Conservation (phyloP, 2,329 filamentous ascomycete species). For the Fusarium goolgardi region DNA sequence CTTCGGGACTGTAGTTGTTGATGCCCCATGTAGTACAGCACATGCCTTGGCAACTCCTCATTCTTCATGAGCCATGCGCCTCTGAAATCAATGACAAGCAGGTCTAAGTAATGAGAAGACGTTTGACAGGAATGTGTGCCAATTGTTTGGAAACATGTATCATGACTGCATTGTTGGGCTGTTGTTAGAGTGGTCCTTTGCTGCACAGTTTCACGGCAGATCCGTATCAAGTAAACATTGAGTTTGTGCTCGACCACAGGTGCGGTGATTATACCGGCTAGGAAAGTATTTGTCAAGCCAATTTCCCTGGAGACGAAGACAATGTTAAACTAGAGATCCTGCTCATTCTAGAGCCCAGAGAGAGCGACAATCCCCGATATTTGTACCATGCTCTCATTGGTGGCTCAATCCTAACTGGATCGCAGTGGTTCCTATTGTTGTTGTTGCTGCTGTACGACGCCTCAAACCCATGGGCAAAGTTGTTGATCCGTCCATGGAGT, state of each 20-base stretch:
- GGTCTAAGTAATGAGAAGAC: slow-evolving; percentile 12
- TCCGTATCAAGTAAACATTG: slow-evolving; percentile 5
- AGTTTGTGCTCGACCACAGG: slow-evolving; percentile 10
- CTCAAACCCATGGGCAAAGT: slow-evolving; percentile 25
- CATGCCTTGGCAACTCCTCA: slow-evolving; percentile 38
- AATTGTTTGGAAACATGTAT: background rate
- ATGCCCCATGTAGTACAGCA: slow-evolving; percentile 30
- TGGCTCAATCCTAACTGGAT: slow-evolving; percentile 17
- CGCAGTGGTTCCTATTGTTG: slow-evolving; percentile 21
- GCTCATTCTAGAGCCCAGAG: slow-evolving; percentile 27
- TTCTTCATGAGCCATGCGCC: slow-evolving; percentile 32
- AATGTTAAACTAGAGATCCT: slow-evolving; percentile 29
- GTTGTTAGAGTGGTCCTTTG: background rate
- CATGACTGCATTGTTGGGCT: slow-evolving; percentile 3
- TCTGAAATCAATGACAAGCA: slow-evolving; percentile 21
- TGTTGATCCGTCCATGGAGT: slow-evolving; percentile 12
- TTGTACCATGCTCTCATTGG: slow-evolving; percentile 23
- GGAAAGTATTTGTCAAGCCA: slow-evolving; percentile 37
- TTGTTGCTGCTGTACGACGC: background rate
- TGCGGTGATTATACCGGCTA: slow-evolving; percentile 12
- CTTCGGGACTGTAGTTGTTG: slow-evolving; percentile 37
- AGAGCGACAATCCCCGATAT: slow-evolving; percentile 28
- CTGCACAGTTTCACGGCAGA: slow-evolving; percentile 8
- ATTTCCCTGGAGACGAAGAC: slow-evolving; percentile 10
- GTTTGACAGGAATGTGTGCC: background rate